A percentile compares a stretch with the other conserved stretches of the same genome.
Evolutionary conservation across 768 basidiomycete genomes (phyloP).

Genomic region (Boletus rufocinnamomeus): DNA sequence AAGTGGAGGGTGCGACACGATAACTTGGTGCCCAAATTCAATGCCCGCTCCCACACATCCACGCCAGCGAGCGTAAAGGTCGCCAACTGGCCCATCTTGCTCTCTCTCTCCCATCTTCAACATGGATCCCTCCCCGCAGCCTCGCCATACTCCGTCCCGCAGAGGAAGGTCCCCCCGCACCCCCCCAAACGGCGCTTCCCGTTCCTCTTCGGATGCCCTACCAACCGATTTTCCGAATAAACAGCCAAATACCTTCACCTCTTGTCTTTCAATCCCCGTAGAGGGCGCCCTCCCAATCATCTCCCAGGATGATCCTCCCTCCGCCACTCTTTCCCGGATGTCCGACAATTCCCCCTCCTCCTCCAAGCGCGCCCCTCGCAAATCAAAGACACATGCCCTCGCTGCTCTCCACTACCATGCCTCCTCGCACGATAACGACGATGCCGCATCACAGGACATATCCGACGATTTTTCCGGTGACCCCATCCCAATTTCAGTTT

Average conservation of each 20-base stretch:
- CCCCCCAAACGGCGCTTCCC: constrained; percentile 46
- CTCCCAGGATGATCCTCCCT: constrained; percentile 42
- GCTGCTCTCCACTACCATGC: constrained; percentile 74
- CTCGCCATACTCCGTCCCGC: constrained; percentile 63
- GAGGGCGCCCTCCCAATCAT: constrained; percentile 72
- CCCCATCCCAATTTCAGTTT: constrained; percentile 60
- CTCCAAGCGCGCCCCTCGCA: constrained; percentile 75
- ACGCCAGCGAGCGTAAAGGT: constrained; percentile 24
- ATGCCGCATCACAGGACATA: constrained; percentile 41
- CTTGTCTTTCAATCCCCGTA: constrained; percentile 76
- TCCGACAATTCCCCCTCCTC: constrained; percentile 44
- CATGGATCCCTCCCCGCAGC: constrained; percentile 44
- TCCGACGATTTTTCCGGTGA: constrained; percentile 50
- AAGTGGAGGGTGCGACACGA: constrained; percentile 38
- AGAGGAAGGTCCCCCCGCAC: constrained; percentile 63
- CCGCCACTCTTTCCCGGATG: constrained; percentile 35
- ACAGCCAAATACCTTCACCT: constrained; percentile 50
- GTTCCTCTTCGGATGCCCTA: constrained; percentile 43
- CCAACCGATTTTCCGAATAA: constrained; percentile 53
- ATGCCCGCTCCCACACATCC: constrained; percentile 44
- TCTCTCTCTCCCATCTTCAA: constrained; percentile 41
- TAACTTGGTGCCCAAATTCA: constrained; percentile 43
- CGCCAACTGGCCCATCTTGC: constrained; percentile 13
- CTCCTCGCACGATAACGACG: constrained; percentile 54
- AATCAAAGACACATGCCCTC: constrained; percentile 88